Evolutionary conservation across 2,329 filamentous ascomycete species (phyloP).

Genomic region (Coniochaeta prunicola): DNA sequence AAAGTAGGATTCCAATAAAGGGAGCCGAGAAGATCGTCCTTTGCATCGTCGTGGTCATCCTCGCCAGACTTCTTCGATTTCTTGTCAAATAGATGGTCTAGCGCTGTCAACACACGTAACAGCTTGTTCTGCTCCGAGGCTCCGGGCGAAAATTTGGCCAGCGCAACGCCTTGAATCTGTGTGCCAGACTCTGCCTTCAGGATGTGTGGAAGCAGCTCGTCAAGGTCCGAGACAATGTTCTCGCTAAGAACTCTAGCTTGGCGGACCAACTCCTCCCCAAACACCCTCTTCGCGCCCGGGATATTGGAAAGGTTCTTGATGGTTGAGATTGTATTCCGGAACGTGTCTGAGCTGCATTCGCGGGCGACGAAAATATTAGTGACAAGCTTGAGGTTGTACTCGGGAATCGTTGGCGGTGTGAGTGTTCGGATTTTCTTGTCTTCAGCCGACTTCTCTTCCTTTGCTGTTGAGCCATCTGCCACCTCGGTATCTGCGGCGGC

Average conservation of each 20-base stretch:
- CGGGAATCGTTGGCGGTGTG: slow-evolving; percentile 76
- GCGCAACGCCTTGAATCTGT: slow-evolving; percentile 88
- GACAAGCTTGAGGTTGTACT: slow-evolving; percentile 86
- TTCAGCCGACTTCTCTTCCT: slow-evolving; percentile 30
- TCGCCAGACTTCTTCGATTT: slow-evolving; percentile 54
- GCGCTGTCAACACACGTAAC: slow-evolving; percentile 80
- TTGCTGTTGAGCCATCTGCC: slow-evolving; percentile 23
- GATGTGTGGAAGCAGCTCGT: slow-evolving; percentile 80
- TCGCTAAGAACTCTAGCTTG: slow-evolving; percentile 82
- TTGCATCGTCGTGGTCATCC: slow-evolving; percentile 45
- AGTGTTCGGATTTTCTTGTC: slow-evolving; percentile 52
- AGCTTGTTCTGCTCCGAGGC: slow-evolving; percentile 97
- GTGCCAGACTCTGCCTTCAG: slow-evolving; percentile 80
- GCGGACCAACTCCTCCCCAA: slow-evolving; percentile 85
- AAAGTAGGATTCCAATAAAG: slow-evolving; percentile 91
- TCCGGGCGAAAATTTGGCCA: slow-evolving; percentile 91
- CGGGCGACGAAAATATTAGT: slow-evolving; percentile 93
- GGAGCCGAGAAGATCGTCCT: slow-evolving; percentile 77
- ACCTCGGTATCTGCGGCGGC: slow-evolving; percentile 14
- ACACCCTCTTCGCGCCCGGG: slow-evolving; percentile 79
- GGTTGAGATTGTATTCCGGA: slow-evolving; percentile 95
- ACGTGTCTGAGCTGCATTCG: slow-evolving; percentile 95
- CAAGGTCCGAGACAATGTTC: slow-evolving; percentile 76
- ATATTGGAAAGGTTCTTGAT: slow-evolving; percentile 97
- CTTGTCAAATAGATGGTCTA: slow-evolving; percentile 91